A percentile compares a stretch with the other conserved stretches of the same genome.
phyloP scores from a whole-genome alignment of 768 basidiomycete species.

The Saitozyma podzolica region DNA sequence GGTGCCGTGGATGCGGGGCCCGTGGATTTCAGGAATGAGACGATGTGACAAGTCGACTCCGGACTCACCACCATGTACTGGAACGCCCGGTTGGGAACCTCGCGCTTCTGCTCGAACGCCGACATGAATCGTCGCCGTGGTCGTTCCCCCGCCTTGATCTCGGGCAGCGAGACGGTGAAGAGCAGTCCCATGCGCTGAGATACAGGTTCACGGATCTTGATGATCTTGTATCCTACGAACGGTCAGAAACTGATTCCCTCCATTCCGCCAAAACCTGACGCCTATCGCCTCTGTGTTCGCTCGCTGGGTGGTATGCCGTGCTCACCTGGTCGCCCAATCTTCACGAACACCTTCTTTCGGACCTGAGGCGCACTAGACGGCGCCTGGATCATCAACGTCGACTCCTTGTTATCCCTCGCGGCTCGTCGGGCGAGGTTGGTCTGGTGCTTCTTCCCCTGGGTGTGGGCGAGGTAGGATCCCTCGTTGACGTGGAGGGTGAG shows the following conservation, averaged over 20 bases:
- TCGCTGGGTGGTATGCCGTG: neutral
- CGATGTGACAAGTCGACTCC: too few species aligned
- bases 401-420: conserved; percentile 94
- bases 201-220: conserved; percentile 82
- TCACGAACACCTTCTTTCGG: conserved; percentile 90
- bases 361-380: conserved; percentile 59
- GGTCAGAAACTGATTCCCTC: neutral
- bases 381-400: conserved; percentile 77
- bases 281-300: neutral
- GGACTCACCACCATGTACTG: conserved; percentile 89
- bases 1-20: too few species aligned
- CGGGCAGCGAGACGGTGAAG: conserved; percentile 86
- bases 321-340: conserved; percentile 80
- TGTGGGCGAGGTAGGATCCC: conserved; percentile 97
- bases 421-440: conserved; percentile 96
- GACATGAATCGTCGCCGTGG: conserved; percentile 94
- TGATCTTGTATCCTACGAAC: conserved; percentile 64
- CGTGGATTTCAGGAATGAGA: too few species aligned
- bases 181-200: conserved; percentile 94
- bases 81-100: conserved; percentile 92
- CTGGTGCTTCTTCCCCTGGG: conserved; percentile 99
- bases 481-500: conserved; percentile 99
- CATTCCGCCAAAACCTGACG: neutral
- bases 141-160: conserved; percentile 80
- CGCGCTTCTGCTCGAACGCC: conserved; percentile 94